Base-by-base conservation (phyloP, 192 early-diverging fungal genomes). In the Podila epigama region DNA sequence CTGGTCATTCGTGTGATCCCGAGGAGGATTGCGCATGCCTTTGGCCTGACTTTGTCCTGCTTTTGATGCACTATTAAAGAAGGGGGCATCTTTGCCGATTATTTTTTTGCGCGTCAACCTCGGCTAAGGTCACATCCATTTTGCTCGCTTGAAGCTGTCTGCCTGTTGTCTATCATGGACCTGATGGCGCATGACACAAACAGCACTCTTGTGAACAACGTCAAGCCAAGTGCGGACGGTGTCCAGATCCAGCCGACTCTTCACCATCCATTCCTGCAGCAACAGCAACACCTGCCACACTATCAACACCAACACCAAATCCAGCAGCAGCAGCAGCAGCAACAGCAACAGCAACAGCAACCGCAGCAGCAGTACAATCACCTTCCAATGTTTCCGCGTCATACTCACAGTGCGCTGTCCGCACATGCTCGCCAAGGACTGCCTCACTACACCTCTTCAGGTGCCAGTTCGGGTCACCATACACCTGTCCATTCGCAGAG, bases 241-340 rank as follows among this genome's bases (percentile, higher is more conserved):
- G 50, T 31, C 66, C 50, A 22, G 36, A 42, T 60, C 28, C 61
- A 51, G 12, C 51, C 31, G 28, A 11, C 27, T 12, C 53, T 31
- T 7, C 42, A 57, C 53, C 62, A 58, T 20, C 61, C 57, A 31
- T 25, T 35, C 1, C 37, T 25, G 9, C 36, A 28, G 36, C 51
- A 33, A 8, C 63, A 35, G 37, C 33, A 31, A 20, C 52, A 51
- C 53, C 70, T 41, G 13, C 29, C 54, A 33, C 66, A 58, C 40
- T 60, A 69, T 12, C 69, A 66, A 11, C 51, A 41, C 28, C 28
- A 51, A 3, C 37, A 51, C n/a, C 61, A 41, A 9, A 60, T 50
- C n/a, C 48, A 28, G 57, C 57, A 55, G 16, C 67, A 69, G 39
- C 50, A 48, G 11, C 64, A 66, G 18, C 52, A 57, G 22, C 68